Percentiles rank a stretch among this genome's conserved stretches.
Evolutionary conservation across 2,329 filamentous ascomycete species (phyloP).

Genomic region (Cadophora malorum): DNA sequence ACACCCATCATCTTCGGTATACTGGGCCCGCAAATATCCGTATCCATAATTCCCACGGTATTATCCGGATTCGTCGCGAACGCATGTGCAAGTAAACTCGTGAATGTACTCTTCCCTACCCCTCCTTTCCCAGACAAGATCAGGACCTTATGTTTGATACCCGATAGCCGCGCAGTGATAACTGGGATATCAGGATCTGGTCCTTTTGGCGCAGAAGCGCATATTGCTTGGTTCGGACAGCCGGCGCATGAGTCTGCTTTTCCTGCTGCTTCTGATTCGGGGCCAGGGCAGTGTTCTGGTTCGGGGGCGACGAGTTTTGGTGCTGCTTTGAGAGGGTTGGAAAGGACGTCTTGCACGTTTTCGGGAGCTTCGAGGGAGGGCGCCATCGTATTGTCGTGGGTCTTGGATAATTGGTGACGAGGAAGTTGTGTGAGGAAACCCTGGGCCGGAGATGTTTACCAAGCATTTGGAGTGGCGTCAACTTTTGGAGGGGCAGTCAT

Average conservation of each 20-base stretch:
- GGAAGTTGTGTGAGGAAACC: neutral
- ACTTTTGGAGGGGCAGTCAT: conserved; percentile 13
- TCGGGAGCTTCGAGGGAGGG: conserved; percentile 79
- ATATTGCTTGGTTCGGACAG: conserved; percentile 95
- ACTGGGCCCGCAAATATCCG: conserved; percentile 93
- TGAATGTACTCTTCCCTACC: conserved; percentile 96
- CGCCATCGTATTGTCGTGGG: conserved; percentile 62
- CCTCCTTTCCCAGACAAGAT: conserved; percentile 93
- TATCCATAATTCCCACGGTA: conserved; percentile 95
- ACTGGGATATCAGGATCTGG: conserved; percentile 92
- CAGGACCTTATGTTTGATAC: conserved; percentile 89
- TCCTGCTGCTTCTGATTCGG: conserved; percentile 75
- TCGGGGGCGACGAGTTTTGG: conserved; percentile 92
- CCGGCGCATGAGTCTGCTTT: conserved; percentile 85
- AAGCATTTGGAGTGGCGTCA: conserved; percentile 16
- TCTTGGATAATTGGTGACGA: neutral
- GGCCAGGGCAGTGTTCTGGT: conserved; percentile 95
- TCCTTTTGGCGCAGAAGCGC: conserved; percentile 91
- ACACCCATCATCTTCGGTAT: conserved; percentile 99
- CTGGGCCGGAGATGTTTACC: conserved; percentile 18
- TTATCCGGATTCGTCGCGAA: conserved; percentile 82
- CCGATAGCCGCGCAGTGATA: conserved; percentile 81
- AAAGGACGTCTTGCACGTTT: conserved; percentile 71
- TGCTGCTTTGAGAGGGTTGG: conserved; percentile 76
- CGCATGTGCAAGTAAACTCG: conserved; percentile 83